Evolutionary conservation across 371 early-diverging fungal genomes (phyloP), one percentile per base, ranked within the genome.

Genomic region (Mycotypha africana): DNA sequence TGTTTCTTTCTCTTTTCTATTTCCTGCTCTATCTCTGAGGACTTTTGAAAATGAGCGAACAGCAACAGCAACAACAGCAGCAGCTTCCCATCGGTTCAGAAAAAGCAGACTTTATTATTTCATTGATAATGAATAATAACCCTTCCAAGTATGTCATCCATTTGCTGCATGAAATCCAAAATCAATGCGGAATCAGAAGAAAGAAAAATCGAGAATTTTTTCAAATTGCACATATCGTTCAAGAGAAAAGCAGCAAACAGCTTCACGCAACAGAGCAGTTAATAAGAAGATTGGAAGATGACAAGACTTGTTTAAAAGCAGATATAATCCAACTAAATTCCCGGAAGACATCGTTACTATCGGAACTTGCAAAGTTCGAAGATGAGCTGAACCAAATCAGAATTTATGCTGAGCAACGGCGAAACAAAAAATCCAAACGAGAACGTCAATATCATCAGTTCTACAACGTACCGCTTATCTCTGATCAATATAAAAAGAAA

Each of bases 371-470:
- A 7, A 26, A 21, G 10, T 26, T 51, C 20, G 63, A 62, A 25
- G 31, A 46, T 1, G 39, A 58, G n/a, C 14, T 62, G 11, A 38
- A 35, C 11, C 43, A 45, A 1, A 42, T 51, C 8, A 51, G 63
- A 21, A 33, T 58, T 10, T 58, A 58, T 25, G 63, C 63, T 2
- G 55, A 62, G 20, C 56, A 54, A 31, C 37, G 63, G 25, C 45
- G 55, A 23, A 48, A 58, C 22, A 62, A 62, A 19, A 54, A 58
- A 16, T 55, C 58, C 11, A 62, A 58, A 22, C 24, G 63, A 49
- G 63, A 62, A 22, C 38, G 44, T 3, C 63, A 62, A 33, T 62
- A 62, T 15, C 58, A 62, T 41, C 47, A 45, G 26, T 34, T 58
- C 3, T 62, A 62, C 24, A 35, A 54, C 43, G 51, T 62, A 11